Base-by-base conservation (phyloP, 768 basidiomycete genomes). In the Boletus insuetus region DNA sequence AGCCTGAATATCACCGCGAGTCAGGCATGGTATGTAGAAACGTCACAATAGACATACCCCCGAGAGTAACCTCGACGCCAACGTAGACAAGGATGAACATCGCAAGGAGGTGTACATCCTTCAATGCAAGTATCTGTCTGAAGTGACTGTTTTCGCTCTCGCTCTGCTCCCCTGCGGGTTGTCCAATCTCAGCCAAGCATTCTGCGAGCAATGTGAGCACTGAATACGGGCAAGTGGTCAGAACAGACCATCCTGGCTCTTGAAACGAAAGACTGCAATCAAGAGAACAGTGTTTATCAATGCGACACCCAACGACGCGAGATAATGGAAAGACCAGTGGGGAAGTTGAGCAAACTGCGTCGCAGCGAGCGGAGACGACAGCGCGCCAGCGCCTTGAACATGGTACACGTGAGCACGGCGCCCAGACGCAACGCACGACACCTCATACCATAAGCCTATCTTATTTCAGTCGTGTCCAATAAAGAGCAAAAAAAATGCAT, bases 311-410 rank as follows among this genome's bases (percentile, higher is more conserved):
- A 93, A 70, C 0, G 89, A 90, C 1, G 74, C 74, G 10, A 93
- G 76, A 63, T 85, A 94, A 66, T 93, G 87, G 67, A 88, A 86
- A 1, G 85, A 88, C 92, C 91, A 94, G 34, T 73, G 78, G 0
- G 59, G 68, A 22, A 82, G 62, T 53, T 83, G 81, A 0, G 89
- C 77, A 59, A 95, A 94, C 54, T 92, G 88, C 0, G 94, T 95
- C 0, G 92, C 80, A 0, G 87, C 82, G 17, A 95, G 77, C 3
- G 94, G 93, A 0, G 91, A 69, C 9, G 74, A 74, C 11, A 89
- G 72, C 3, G 87, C 87, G 2, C 88, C 88, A 0, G 79, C 71
- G 19, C 88, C 87, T 89, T 61, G 11, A 17, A 45, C 3, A 20
- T 49, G 19, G n/a, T 14, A 37, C 20, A 19, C 10, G 13, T 60